Conservation (phyloP, 371 early-diverging fungal species). For the Mortierella sp. region DNA sequence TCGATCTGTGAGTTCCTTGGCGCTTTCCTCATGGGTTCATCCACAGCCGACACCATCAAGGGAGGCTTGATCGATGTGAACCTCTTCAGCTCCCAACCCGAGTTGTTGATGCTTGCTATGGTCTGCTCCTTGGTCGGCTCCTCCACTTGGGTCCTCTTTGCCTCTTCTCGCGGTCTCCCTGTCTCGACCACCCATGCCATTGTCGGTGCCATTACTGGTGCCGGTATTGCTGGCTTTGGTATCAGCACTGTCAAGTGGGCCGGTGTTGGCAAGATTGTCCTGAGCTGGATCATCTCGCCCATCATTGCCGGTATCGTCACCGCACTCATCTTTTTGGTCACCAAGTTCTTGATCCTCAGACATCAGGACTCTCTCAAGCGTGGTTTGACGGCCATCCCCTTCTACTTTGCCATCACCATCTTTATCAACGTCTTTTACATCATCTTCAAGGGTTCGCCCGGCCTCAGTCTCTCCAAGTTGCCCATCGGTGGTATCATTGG, state of each 20-base stretch:
- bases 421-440: conserved; percentile 79
- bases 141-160: conserved; percentile 79
- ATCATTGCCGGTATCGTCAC: conserved; percentile 74
- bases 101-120: conserved; percentile 86
- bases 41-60: conserved; percentile 82
- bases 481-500: conserved; percentile 54
- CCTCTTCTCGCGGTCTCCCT: conserved; percentile 70
- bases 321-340: conserved; percentile 71
- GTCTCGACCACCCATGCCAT: conserved; percentile 74
- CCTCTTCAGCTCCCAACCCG: conserved; percentile 68
- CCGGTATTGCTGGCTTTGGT: conserved; percentile 83
- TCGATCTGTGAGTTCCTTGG: conserved; percentile 88
- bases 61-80: conserved; percentile 71
- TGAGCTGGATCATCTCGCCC: conserved; percentile 85
- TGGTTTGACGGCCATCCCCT: conserved; percentile 81
- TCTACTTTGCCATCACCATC: conserved; percentile 81
- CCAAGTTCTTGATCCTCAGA: conserved; percentile 71
- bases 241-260: conserved; percentile 73
- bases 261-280: conserved; percentile 78
- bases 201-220: conserved; percentile 86
- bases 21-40: conserved; percentile 84
- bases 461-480: conserved; percentile 55
- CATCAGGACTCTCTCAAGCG: conserved; percentile 75
- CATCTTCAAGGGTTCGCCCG: conserved; percentile 76
- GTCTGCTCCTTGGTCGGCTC: conserved; percentile 83